Evolutionary conservation across 1,139 yeast species (phyloP).

Genomic region (Candida smagusa): DNA sequence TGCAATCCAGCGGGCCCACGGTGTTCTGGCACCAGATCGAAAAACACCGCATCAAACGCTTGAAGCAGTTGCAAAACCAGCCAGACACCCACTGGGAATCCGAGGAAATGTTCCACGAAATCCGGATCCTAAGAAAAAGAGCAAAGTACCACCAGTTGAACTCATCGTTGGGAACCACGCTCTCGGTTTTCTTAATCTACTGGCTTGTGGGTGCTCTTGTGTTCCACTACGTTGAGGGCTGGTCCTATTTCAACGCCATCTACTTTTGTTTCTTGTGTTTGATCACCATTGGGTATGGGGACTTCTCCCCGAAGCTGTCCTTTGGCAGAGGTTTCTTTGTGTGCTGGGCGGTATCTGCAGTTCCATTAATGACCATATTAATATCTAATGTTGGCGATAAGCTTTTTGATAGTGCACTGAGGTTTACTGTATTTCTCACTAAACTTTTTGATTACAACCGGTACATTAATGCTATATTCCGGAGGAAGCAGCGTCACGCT

Average conservation of each 20-base stretch:
- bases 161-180: conserved; percentile 35
- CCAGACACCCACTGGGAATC: conserved; percentile 14
- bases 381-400: conserved; percentile 71
- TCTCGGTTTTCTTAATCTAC: conserved; percentile 50
- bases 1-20: conserved; percentile 58
- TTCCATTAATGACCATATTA: conserved; percentile 82
- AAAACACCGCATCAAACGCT: conserved; percentile 18
- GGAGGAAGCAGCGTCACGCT: conserved; percentile 8
- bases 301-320: conserved; percentile 55
- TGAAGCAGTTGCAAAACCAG: conserved; percentile 16
- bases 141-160: conserved; percentile 31
- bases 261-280: conserved; percentile 76
- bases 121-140: conserved; percentile 44
- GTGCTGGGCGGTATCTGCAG: conserved; percentile 76
- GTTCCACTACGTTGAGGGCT: conserved; percentile 55
- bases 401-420: conserved; percentile 35
- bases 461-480: conserved; percentile 3
- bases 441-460: conserved; percentile 5
- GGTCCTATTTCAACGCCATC: conserved; percentile 67
- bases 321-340: conserved; percentile 74
- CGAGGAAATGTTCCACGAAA: conserved; percentile 47
- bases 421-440: conserved; percentile 13
- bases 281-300: conserved; percentile 84
- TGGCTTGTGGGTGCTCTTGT: conserved; percentile 73
- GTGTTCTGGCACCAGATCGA: conserved; percentile 63